Evolutionary conservation across 768 basidiomycete species (phyloP).

Genomic region (Boletus tylopilopsis): DNA sequence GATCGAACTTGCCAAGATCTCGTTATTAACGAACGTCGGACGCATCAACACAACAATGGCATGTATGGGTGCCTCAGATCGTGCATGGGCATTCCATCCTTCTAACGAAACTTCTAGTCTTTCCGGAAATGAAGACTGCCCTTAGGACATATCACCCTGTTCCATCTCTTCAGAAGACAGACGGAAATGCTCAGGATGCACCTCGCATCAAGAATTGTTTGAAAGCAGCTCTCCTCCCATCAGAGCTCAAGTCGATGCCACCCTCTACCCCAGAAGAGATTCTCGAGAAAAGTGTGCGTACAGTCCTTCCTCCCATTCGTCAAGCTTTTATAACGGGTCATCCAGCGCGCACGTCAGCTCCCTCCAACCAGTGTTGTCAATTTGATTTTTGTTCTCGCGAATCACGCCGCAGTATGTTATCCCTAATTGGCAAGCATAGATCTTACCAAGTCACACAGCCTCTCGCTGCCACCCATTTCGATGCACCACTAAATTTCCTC

Average conservation of each 20-base stretch:
- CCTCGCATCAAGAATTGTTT: constrained; percentile 90
- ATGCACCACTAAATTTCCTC: constrained; percentile 67
- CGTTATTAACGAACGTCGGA: constrained; percentile 84
- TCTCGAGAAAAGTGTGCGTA: constrained; percentile 57
- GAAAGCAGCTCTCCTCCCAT: constrained; percentile 72
- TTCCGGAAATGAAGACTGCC: constrained; percentile 91
- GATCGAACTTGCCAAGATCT: constrained; percentile 77
- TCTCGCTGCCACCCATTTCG: constrained; percentile 66
- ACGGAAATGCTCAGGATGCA: constrained; percentile 85
- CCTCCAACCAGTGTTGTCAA: constrained; percentile 88
- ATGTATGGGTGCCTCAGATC: constrained; percentile 43
- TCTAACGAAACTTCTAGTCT: constrained; percentile 49
- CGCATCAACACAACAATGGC: constrained; percentile 93
- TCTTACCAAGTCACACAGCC: constrained; percentile 38
- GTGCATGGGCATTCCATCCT: constrained; percentile 5
- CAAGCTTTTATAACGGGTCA: not conserved
- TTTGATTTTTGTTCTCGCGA: constrained; percentile 78
- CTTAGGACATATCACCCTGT: constrained; percentile 87
- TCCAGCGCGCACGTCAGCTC: constrained; percentile 51
- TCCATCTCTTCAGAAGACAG: constrained; percentile 83
- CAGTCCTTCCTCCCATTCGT: not conserved
- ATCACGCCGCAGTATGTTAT: constrained; percentile 65
- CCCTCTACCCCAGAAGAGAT: constrained; percentile 78
- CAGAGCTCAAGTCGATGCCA: constrained; percentile 59
- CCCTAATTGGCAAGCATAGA: constrained; percentile 2